phyloP scores from a whole-genome alignment of 805 yeast species.

The Martiniozyma abietophila region DNA sequence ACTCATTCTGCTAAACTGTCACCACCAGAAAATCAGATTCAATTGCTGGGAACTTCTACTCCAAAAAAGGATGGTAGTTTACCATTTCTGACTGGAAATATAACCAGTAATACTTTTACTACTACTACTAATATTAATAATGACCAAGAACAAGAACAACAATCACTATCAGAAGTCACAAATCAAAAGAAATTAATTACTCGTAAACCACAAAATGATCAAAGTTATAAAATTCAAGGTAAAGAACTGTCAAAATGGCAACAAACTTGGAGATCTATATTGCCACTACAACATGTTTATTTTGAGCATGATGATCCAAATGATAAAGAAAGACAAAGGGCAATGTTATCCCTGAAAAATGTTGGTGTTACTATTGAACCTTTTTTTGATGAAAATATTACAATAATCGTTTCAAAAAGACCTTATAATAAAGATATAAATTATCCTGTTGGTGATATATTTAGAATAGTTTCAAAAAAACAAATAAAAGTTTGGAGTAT shows the following conservation, averaged over 20 bases:
- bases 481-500: constrained; percentile 80
- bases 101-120: constrained; percentile 3
- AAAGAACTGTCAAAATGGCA: constrained; percentile 48
- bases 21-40: constrained; percentile 3
- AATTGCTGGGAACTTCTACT: constrained; percentile 12
- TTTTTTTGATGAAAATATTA: constrained; percentile 53
- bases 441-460: constrained; percentile 51
- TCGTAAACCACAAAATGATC: constrained; percentile 1
- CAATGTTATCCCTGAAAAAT: constrained; percentile 27
- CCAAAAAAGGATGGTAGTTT: constrained; percentile 14
- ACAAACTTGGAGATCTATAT: constrained; percentile 47
- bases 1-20: constrained; percentile 6
- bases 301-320: constrained; percentile 38
- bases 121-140: background rate
- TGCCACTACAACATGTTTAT: constrained; percentile 47
- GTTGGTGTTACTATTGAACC: constrained; percentile 50
- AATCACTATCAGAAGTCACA: too few relatives aligned
- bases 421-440: constrained; percentile 30
- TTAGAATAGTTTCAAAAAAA: constrained; percentile 49
- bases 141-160: constrained; percentile 5
- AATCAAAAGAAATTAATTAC: too few relatives aligned
- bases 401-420: constrained; percentile 73
- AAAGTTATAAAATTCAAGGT: constrained; percentile 23
- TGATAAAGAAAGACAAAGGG: constrained; percentile 28
- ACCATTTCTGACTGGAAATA: constrained; percentile 6